A percentile compares a stretch with the other conserved stretches of the same genome.
Evolutionary conservation across 2,329 filamentous ascomycete species (phyloP).

Genomic region (Akanthomyces uredinophilus): DNA sequence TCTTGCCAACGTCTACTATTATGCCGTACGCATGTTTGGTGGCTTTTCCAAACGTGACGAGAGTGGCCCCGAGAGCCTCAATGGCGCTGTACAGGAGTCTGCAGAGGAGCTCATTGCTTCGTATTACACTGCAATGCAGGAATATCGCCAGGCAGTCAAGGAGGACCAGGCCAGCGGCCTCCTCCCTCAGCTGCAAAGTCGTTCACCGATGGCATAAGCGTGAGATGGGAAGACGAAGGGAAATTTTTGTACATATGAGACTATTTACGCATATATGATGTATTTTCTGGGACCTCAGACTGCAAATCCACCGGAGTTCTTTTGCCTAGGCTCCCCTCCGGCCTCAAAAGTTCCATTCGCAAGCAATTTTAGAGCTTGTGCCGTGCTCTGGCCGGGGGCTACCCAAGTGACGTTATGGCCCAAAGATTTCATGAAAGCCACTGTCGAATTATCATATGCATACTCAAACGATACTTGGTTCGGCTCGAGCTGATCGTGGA

Average conservation of each 20-base stretch:
- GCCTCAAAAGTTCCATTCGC: constrained; percentile 69
- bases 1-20: constrained; percentile 30
- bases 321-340: constrained; percentile 75
- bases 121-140: constrained; percentile 25
- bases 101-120: constrained; percentile 18
- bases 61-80: neutral
- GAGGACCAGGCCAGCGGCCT: constrained; percentile 24
- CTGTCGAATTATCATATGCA: constrained; percentile 63
- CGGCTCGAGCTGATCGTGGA: constrained; percentile 81
- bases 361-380: constrained; percentile 64
- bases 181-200: constrained; percentile 3
- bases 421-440: constrained; percentile 57
- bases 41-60: constrained; percentile 13
- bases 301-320: constrained; percentile 62
- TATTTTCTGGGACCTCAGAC: constrained; percentile 27
- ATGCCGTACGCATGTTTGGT: constrained; percentile 27
- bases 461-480: constrained; percentile 66
- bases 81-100: constrained; percentile 10
- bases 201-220: neutral
- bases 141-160: constrained; percentile 24
- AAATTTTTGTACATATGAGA: neutral
- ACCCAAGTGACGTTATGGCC: constrained; percentile 76
- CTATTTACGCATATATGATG: neutral
- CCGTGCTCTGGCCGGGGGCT: constrained; percentile 59
- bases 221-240: neutral